Base-by-base conservation (phyloP, 495 filamentous ascomycete genomes). In the Penicillium alfredii region DNA sequence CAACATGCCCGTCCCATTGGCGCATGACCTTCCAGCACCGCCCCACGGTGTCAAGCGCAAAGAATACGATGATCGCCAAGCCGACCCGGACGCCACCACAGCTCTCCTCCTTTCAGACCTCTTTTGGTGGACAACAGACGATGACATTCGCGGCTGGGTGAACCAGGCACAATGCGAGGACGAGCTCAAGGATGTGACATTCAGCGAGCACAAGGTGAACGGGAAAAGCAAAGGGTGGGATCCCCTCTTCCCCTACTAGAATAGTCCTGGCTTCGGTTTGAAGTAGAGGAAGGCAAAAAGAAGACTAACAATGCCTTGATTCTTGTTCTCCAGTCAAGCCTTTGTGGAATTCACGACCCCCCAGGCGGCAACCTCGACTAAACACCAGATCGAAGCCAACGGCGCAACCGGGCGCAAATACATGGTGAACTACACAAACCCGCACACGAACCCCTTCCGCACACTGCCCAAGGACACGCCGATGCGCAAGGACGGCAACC, bases 151-250 rank as follows among this genome's bases (percentile, higher is more conserved):
- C 30, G 87, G 84, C 38, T 95, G 88, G 89, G 75, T 83, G 8
- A 77, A 79, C 44, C 69, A 84, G 41, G 82, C 81, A 18, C 72
- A 69, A 6, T 83, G 76, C 45, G 92, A 97, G 54, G 73, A 78
- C 29, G 86, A 94, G 50, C 69, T 98, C 13, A 87, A 87, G 52
- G 90, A 95, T 38, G 80, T 97, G 27, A 94, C 89, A 1, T 97
- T 96, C 51, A 94, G 82, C 43, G 92, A 98, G 56, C 92, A 97
- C 61, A 98, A 98, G 61, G 88, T 97, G 9, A 98, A 98, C 50
- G 92, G 92, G 36, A 98, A 98, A 61, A 92, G 86, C 58, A 96
- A 96, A 66, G 88, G 90, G 90, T 95, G 71, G 47, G 81, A n/a
- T 36, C 17, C 12, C 21, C 17, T 10, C 7, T n/a, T 16, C 23